phyloP scores from a whole-genome alignment of 129 eudicot genomes.

The Deinandra increscens region DNA sequence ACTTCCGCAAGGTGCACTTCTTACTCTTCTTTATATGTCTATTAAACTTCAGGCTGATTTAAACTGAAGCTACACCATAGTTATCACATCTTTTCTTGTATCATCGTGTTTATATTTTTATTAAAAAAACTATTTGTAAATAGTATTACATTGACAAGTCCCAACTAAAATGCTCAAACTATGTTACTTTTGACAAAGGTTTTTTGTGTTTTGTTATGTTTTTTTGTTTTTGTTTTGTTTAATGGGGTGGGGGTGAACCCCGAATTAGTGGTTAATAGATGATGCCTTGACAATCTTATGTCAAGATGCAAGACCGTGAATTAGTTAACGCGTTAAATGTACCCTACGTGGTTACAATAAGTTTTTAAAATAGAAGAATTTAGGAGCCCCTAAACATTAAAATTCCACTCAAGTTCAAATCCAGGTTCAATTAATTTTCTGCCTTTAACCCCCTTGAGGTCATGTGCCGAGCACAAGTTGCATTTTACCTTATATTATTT shows the following conservation, averaged over 20 bases:
- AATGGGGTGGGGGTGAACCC: not conserved
- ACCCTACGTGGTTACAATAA: not conserved
- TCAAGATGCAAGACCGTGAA: not conserved
- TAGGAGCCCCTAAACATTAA: too few species aligned
- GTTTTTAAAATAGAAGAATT: not conserved
- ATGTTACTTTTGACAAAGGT: not conserved
- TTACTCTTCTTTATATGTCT: constrained; percentile 79
- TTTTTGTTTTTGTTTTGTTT: too few species aligned
- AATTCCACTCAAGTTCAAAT: too few species aligned
- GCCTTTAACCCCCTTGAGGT: too few species aligned
- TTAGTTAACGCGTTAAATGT: not conserved
- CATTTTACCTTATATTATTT: too few species aligned
- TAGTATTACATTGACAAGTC: not conserved
- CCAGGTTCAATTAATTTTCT: too few species aligned
- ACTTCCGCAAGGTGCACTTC: constrained; percentile 91
- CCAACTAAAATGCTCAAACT: not conserved
- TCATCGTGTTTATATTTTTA: not conserved
- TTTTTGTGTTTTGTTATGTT: too few species aligned
- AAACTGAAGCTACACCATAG: constrained; percentile 31
- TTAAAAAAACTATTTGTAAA: constrained; percentile 8
- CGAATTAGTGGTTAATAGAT: not conserved
- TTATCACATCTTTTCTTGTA: not conserved
- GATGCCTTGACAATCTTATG: not conserved
- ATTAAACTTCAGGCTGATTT: constrained; percentile 73
- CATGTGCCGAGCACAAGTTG: too few species aligned